A percentile compares a stretch with the other conserved stretches of the same genome.
Conservation (phyloP, 495 filamentous ascomycete genomes). For the Xylaria bambusicola region DNA sequence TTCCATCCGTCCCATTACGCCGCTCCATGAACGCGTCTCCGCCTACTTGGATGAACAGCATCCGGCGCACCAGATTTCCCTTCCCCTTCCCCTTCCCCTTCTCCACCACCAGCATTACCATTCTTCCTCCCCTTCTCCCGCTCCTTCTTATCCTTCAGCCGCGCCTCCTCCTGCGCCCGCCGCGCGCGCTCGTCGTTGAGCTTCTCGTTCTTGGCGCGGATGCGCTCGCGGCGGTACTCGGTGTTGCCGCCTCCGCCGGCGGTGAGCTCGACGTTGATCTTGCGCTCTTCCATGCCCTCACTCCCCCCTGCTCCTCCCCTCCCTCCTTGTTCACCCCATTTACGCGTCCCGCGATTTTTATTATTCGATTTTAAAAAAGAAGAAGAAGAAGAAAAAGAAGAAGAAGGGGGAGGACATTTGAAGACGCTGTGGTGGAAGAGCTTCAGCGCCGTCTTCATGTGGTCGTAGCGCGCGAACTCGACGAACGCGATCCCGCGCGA, state of each 20-base stretch:
- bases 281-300: constrained; percentile 38
- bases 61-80: no score
- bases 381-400: not conserved
- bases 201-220: constrained; percentile 83
- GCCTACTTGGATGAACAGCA: constrained; percentile 62
- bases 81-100: constrained; percentile 28
- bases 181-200: constrained; percentile 75
- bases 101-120: constrained; percentile 15
- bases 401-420: constrained; percentile 11
- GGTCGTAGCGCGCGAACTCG: constrained; percentile 85
- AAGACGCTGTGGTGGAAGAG: constrained; percentile 86
- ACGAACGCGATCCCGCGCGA: constrained; percentile 90
- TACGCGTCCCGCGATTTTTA: no score
- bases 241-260: constrained; percentile 85
- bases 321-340: no score
- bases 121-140: constrained; percentile 42
- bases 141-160: constrained; percentile 51
- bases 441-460: constrained; percentile 91
- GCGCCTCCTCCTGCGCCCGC: constrained; percentile 52
- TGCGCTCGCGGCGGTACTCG: constrained; percentile 67
- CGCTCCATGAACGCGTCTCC: constrained; percentile 43
- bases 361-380: not conserved
- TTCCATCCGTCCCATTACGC: constrained; percentile 7
- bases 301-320: constrained; percentile 46
- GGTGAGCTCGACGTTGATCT: constrained; percentile 94